Base-by-base conservation (phyloP, 208 protist genomes). In the Porcisia deanei region DNA sequence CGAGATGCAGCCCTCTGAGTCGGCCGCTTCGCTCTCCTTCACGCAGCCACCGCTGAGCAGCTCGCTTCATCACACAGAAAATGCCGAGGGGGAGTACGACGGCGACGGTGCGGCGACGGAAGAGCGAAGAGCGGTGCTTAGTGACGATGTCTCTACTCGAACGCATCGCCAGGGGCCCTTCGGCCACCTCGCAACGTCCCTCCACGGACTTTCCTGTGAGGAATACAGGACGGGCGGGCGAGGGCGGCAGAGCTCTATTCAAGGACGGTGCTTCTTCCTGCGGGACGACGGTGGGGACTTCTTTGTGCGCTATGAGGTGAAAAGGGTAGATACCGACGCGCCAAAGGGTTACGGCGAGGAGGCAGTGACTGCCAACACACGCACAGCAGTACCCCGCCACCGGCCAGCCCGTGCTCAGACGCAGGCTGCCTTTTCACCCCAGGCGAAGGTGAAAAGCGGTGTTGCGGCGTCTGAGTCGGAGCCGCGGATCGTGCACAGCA, bases 181-280 rank as follows among this genome's bases (percentile, higher is more conserved):
- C 20, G 76, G 66, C 6, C 64, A n/a, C 30, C 77, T 59, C 25
- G 9, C 30, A 25, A 69, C 58, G 9, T 45, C 79, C 69, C 72
- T 83, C 20, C 73, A 76, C 54, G 75, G 69, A 18, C n/a, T 86
- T 1, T 71, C 77, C 10, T 86, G 82, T 41, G 82, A 86, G 60
- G 78, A 86, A 73, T 79, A 86, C 71, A n/a, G 58, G 7, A 37
- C 54, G 34, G 63, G 54, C 7, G 63, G 73, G 54, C 54, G 72
- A 37, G 61, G 52, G 37, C 75, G 39, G 30, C 68, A 66, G 30
- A 16, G 64, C 8, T 10, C 66, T 58, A 20, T 79, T 52, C 49
- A 71, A 25, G 73, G 81, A 5, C 81, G 81, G 47, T 77, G 84
- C 74, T 86, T 76, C 71, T 68, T 86, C 16, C 45, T 76, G 58